Percentiles rank a stretch among this genome's conserved stretches.
Evolutionary conservation across 2,329 filamentous ascomycete genomes (phyloP).

Genomic region (Sarocladium brachiariae): DNA sequence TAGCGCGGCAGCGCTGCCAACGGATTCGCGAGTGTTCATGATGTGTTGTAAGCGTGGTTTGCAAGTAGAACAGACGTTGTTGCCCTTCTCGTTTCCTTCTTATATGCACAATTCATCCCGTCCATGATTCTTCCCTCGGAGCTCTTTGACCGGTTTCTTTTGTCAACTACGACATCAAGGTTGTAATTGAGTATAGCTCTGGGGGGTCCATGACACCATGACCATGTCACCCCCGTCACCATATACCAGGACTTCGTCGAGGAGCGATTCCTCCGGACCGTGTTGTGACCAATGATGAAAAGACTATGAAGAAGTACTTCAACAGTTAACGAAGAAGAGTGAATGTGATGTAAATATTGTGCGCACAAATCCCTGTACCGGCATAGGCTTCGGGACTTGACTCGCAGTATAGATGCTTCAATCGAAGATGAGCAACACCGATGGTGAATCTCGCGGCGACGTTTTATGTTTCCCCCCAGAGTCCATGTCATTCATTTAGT

Average conservation of each 20-base stretch:
- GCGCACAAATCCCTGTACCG: no score
- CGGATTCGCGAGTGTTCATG: neutral
- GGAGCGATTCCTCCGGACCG: neutral
- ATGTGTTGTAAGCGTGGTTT: neutral
- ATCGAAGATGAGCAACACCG: no score
- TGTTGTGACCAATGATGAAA: no score
- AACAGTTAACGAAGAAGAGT: no score
- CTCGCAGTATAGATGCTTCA: no score
- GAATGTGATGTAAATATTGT: no score
- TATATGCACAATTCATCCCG: neutral
- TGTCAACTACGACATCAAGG: neutral
- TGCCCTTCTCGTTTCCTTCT: neutral
- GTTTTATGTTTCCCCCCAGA: no score
- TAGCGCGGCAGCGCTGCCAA: neutral
- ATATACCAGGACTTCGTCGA: neutral
- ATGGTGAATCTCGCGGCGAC: no score
- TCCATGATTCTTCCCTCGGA: neutral
- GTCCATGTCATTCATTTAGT: no score
- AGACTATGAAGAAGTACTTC: no score
- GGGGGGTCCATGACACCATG: neutral
- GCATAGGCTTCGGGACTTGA: no score
- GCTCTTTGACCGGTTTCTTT: neutral
- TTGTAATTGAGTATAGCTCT: neutral
- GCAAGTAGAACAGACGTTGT: neutral
- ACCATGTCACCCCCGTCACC: neutral